Evolutionary conservation across 2,329 filamentous ascomycete genomes (phyloP).

Genomic region (Lasiodiplodia gonubiensis): DNA sequence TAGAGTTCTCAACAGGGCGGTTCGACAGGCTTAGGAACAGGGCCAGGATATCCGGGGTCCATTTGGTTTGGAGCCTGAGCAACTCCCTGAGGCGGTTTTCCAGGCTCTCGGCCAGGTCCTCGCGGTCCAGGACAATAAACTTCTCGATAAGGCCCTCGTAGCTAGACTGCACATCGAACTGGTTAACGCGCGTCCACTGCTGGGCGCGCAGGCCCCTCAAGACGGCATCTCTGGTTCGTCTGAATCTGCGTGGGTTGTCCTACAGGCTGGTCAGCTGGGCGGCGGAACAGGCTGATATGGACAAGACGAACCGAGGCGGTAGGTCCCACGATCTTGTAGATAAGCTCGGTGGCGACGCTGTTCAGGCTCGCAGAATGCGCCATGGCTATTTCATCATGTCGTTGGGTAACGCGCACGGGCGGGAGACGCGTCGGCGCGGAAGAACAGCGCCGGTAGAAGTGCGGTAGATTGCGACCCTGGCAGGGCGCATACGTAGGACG

Average conservation of each 20-base stretch:
- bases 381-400: slow-evolving; percentile 57
- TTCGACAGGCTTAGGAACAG: slow-evolving; percentile 83
- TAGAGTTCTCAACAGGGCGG: slow-evolving; percentile 73
- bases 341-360: slow-evolving; percentile 72
- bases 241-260: slow-evolving; percentile 38
- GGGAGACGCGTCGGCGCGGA: slow-evolving; percentile 24
- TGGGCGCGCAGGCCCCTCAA: slow-evolving; percentile 47
- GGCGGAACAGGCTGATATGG: too few species aligned
- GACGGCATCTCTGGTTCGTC: slow-evolving; percentile 47
- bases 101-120: slow-evolving; percentile 76
- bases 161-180: slow-evolving; percentile 53
- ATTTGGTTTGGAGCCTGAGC: slow-evolving; percentile 61
- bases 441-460: not conserved
- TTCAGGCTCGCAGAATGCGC: slow-evolving; percentile 70
- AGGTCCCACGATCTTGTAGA: slow-evolving; percentile 66
- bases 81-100: slow-evolving; percentile 65
- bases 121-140: slow-evolving; percentile 78
- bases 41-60: slow-evolving; percentile 79
- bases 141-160: slow-evolving; percentile 74
- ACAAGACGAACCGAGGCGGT: slow-evolving; percentile 7
- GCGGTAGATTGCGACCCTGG: not conserved
- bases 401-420: slow-evolving; percentile 17
- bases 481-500: slow-evolving; percentile 14
- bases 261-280: slow-evolving; percentile 30
- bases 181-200: slow-evolving; percentile 54